Conservation (phyloP, 2,329 filamentous ascomycete genomes). For the Penicillium brasilianum region DNA sequence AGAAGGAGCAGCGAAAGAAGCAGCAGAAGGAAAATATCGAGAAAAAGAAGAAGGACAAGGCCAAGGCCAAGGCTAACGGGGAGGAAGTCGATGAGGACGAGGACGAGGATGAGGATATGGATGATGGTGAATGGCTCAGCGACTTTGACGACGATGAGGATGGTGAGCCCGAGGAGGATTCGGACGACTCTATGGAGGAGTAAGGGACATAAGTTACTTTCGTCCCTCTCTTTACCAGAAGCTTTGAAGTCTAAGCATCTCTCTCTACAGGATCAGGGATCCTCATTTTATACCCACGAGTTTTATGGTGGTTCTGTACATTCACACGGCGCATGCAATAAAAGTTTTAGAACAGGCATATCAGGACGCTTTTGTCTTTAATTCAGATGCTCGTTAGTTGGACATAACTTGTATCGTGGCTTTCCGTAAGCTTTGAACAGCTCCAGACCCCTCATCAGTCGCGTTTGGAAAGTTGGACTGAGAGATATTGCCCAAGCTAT, state of each 20-base stretch:
- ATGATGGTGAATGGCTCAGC: constrained; percentile 59
- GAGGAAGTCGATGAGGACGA: constrained; percentile 56
- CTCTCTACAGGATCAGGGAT: constrained; percentile 3
- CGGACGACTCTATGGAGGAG: constrained; percentile 51
- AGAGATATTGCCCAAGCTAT: not conserved
- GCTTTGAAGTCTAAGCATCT: not conserved
- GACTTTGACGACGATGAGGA: constrained; percentile 55
- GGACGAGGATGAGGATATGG: constrained; percentile 60
- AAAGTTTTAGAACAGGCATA: constrained; percentile 16
- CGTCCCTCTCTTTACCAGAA: not conserved
- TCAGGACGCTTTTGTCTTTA: constrained; percentile 9
- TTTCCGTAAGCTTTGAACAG: too few species aligned
- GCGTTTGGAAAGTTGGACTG: not conserved
- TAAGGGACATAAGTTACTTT: constrained; percentile 26
- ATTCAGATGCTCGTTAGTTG: constrained; percentile 16
- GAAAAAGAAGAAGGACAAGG: constrained; percentile 73
- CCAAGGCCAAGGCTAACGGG: constrained; percentile 51
- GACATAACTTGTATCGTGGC: constrained; percentile 9
- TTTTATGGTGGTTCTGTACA: constrained; percentile 26
- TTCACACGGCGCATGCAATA: constrained; percentile 23
- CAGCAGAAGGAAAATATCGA: constrained; percentile 91
- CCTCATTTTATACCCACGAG: constrained; percentile 27
- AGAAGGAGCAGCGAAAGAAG: constrained; percentile 83
- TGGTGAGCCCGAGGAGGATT: constrained; percentile 51
- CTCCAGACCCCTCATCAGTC: not conserved